A percentile compares a stretch with the other conserved stretches of the same genome.
phyloP scores from a whole-genome alignment of 75 land plant species.

The Cupressus sempervirens region DNA sequence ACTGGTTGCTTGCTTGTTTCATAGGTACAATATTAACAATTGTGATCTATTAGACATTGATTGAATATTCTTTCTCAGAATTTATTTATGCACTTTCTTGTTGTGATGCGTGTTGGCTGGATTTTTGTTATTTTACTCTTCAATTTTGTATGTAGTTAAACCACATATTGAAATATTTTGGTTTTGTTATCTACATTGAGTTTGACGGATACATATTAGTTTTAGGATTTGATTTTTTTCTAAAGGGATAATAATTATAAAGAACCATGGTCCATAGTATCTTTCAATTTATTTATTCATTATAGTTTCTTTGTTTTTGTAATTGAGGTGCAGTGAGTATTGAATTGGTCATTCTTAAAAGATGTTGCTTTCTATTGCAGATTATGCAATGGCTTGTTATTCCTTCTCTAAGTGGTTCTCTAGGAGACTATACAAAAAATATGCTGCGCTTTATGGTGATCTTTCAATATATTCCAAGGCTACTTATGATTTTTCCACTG shows the following conservation, averaged over 20 bases:
- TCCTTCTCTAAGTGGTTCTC: conserved; percentile 39
- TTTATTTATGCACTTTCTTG: neutral
- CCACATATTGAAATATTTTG: neutral
- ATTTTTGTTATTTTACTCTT: neutral
- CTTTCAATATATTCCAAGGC: conserved; percentile 78
- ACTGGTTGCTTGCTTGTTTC: neutral
- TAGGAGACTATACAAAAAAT: conserved; percentile 53
- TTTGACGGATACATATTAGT: neutral
- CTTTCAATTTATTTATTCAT: neutral
- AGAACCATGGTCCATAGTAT: neutral
- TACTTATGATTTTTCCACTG: conserved; percentile 67
- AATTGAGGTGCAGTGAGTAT: neutral
- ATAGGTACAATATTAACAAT: neutral
- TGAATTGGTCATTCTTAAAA: neutral
- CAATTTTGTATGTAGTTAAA: neutral
- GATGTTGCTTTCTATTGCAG: conserved; percentile 30
- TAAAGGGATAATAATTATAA: neutral
- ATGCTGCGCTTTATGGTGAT: conserved; percentile 66
- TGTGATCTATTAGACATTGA: neutral
- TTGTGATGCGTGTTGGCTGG: neutral
- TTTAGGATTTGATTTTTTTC: neutral
- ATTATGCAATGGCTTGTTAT: conserved; percentile 66
- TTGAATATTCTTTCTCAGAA: neutral
- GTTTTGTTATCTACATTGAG: neutral
- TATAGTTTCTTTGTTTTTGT: neutral